Base-by-base conservation (phyloP, 768 basidiomycete species). In the Mycena rosella region DNA sequence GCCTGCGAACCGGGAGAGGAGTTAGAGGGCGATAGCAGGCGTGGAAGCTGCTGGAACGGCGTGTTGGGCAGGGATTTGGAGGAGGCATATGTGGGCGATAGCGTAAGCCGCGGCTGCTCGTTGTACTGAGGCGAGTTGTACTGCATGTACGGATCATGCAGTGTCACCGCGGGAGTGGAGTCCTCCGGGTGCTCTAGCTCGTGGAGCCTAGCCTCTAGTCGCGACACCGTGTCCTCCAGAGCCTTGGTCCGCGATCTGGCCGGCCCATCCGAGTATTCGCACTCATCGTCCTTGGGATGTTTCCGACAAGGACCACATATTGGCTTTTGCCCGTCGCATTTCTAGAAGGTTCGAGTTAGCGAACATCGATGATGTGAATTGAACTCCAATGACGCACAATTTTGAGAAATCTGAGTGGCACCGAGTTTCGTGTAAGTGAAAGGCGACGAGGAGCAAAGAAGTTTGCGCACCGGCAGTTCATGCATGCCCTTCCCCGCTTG, bases 181-280 rank as follows among this genome's bases (percentile, higher is more conserved):
- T 72, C 72, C 2, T 72, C 73, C 0, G 81, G 81, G 54, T 81
- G 65, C 68, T 82, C 81, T 10, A 82, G 63, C 42, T 82, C 82
- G 24, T 73, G 74, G 1, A 86, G 74, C n/a, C 84, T 76, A 11
- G 78, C 75, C 70, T 79, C 79, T 17, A 86, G 70, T 5, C 79
- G 77, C 0, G 75, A 60, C 18, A 86, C 72, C 3, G 84, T 77
- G 14, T 84, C 82, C 70, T 86, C 84, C 10, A 86, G 72, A 3
- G 76, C 72, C 52, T 89, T 83, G 4, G 87, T 91, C 60, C 86
- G 85, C 34, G 84, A 84, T 7, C 87, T 22, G 20, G 54, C 62
- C 1, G 84, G 84, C 7, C 87, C 88, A 72, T 92, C 91, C 8
- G 87, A 82, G 75, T 91, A 93, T 78, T 92, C 91, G 75, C 91